Evolutionary conservation across 345 rosid species (phyloP).

Genomic region (Lumnitzera racemosa): DNA sequence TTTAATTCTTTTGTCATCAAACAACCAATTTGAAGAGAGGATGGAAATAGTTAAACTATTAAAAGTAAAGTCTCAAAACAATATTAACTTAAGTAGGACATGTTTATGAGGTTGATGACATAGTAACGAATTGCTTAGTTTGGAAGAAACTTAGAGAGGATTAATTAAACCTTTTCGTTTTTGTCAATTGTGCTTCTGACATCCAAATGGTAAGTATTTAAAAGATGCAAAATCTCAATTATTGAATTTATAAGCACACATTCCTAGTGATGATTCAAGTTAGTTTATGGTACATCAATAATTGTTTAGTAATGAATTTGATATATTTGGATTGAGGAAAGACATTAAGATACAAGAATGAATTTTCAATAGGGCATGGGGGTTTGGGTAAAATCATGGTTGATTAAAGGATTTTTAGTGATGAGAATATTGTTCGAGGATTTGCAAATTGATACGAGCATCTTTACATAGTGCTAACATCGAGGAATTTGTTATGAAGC

Average conservation of each 20-base stretch:
- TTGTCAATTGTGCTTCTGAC: background rate
- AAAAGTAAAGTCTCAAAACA: slow-evolving; percentile 1
- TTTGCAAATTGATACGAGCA: slow-evolving; percentile 23
- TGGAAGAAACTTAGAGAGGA: background rate
- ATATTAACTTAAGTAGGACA: slow-evolving; percentile 2
- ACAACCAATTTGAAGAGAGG: too few relatives aligned
- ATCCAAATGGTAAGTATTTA: slow-evolving; percentile 15
- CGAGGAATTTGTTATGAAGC: slow-evolving; percentile 19
- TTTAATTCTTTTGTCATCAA: too few relatives aligned
- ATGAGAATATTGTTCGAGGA: slow-evolving; percentile 5
- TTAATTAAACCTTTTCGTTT: too few relatives aligned
- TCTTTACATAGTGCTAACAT: slow-evolving; percentile 18
- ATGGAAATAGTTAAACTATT: too few relatives aligned
- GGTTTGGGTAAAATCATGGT: slow-evolving; percentile 25
- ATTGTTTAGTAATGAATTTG: slow-evolving; percentile 8
- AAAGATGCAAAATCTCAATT: slow-evolving; percentile 7
- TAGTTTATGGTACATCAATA: slow-evolving; percentile 15
- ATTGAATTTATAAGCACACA: background rate
- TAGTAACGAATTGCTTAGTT: slow-evolving; percentile 19
- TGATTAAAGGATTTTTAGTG: slow-evolving; percentile 15
- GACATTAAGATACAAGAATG: slow-evolving; percentile 22
- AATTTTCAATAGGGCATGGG: slow-evolving; percentile 15
- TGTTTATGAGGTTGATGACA: slow-evolving; percentile 21
- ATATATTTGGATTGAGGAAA: slow-evolving; percentile 17
- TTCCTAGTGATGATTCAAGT: background rate